Evolutionary conservation across 2,329 filamentous ascomycete species (phyloP).

Genomic region (Septoria linicola): DNA sequence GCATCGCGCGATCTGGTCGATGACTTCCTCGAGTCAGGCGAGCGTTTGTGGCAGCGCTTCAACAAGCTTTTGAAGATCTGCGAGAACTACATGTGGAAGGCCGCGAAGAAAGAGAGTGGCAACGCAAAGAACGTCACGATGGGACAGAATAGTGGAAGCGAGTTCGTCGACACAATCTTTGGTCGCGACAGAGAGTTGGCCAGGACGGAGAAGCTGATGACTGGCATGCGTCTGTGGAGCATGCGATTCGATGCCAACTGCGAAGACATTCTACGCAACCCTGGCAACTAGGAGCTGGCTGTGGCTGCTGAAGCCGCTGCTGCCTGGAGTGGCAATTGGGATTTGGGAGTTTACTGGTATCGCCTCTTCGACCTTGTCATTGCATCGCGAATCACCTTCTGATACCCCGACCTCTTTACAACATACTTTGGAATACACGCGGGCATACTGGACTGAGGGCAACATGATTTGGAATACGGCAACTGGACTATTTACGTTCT

Average conservation of each 20-base stretch:
- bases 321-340: constrained; percentile 28
- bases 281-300: constrained; percentile 40
- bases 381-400: constrained; percentile 13
- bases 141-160: constrained; percentile 86
- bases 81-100: constrained; percentile 92
- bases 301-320: constrained; percentile 17
- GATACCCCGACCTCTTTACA: constrained; percentile 12
- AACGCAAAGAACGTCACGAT: constrained; percentile 67
- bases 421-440: constrained; percentile 9
- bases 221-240: constrained; percentile 81
- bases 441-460: constrained; percentile 6
- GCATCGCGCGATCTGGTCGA: constrained; percentile 79
- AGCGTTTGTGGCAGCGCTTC: constrained; percentile 81
- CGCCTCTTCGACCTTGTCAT: constrained; percentile 15
- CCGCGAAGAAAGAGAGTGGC: constrained; percentile 67
- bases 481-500: constrained; percentile 1
- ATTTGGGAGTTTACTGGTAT: constrained; percentile 11
- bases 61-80: constrained; percentile 84
- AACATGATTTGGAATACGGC: constrained; percentile 1
- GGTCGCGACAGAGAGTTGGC: constrained; percentile 86
- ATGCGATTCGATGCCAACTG: constrained; percentile 95
- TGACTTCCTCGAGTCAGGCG: constrained; percentile 86
- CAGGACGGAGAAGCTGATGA: constrained; percentile 90
- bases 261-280: constrained; percentile 73
- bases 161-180: constrained; percentile 96